phyloP scores from a whole-genome alignment of 441 rosid species.

The Gossypium schwendimanii region DNA sequence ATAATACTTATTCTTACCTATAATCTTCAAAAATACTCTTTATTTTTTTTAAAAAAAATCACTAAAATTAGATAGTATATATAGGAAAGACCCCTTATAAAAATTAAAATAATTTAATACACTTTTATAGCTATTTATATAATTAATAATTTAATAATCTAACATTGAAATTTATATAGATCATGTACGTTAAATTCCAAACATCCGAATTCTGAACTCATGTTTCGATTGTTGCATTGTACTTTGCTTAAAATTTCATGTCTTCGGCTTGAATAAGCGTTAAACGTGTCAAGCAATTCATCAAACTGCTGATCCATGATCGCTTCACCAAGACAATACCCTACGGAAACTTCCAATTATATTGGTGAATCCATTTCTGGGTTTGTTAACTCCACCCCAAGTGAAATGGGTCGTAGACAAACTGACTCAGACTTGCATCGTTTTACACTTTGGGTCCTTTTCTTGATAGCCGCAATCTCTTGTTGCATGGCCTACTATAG shows the following conservation, averaged over 20 bases:
- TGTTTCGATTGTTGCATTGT: background rate
- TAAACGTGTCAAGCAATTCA: background rate
- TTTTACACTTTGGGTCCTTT: slow-evolving; percentile 18
- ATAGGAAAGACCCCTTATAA: no score
- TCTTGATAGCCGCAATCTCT: slow-evolving; percentile 19
- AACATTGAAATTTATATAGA: no score
- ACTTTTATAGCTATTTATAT: no score
- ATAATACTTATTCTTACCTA: no score
- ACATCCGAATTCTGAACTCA: background rate
- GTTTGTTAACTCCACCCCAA: background rate
- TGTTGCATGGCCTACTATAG: slow-evolving; percentile 20
- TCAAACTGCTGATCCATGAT: background rate
- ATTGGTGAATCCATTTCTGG: background rate
- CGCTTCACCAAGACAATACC: background rate
- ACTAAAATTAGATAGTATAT: no score
- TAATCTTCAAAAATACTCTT: no score
- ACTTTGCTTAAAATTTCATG: background rate
- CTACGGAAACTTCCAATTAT: background rate
- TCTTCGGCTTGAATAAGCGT: background rate
- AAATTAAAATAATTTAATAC: no score
- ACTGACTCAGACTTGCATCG: slow-evolving; percentile 19
- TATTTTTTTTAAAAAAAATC: no score
- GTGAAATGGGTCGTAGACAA: slow-evolving; percentile 28
- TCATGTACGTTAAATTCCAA: no score
- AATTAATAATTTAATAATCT: no score